Percentiles rank a stretch among this genome's conserved stretches.
Conservation (phyloP, 495 filamentous ascomycete genomes). For the Aspergillus nidulans region DNA sequence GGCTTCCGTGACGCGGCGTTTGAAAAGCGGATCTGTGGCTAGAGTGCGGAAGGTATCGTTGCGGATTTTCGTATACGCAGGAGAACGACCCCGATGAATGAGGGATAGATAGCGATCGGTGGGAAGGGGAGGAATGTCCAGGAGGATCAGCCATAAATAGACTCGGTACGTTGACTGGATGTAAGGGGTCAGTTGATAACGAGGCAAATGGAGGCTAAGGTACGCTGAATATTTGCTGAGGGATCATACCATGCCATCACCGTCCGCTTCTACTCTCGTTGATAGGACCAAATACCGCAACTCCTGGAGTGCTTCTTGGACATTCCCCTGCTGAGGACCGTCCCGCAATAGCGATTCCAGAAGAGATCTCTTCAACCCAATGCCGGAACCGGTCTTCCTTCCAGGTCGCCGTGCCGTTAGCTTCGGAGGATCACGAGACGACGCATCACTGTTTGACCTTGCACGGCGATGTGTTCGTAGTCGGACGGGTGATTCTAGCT, state of each 20-base stretch:
- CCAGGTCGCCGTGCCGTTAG: constrained; percentile 42
- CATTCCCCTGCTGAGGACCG: constrained; percentile 66
- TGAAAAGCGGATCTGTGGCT: constrained; percentile 92
- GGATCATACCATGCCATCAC: constrained; percentile 76
- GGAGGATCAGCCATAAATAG: constrained; percentile 91
- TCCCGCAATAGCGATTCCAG: constrained; percentile 64
- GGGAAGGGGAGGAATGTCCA: constrained; percentile 74
- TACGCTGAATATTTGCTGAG: too few species aligned
- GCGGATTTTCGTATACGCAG: constrained; percentile 93
- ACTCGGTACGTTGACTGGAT: constrained; percentile 83
- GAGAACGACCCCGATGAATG: constrained; percentile 87
- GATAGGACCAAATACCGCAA: constrained; percentile 72
- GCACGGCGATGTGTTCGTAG: constrained; percentile 50
- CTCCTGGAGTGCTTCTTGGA: constrained; percentile 63
- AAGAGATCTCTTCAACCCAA: constrained; percentile 55
- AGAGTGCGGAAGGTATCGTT: constrained; percentile 97
- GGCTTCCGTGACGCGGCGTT: constrained; percentile 89
- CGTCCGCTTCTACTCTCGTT: constrained; percentile 74
- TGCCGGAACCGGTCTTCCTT: constrained; percentile 51
- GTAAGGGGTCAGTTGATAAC: constrained; percentile 10
- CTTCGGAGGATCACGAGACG: constrained; percentile 34
- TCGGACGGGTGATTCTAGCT: constrained; percentile 24
- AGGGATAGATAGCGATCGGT: constrained; percentile 87
- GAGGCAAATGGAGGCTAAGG: constrained; percentile 18
- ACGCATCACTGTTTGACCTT: constrained; percentile 72